Conservation (phyloP, 2,329 filamentous ascomycete genomes). For the Penicillium italicum region DNA sequence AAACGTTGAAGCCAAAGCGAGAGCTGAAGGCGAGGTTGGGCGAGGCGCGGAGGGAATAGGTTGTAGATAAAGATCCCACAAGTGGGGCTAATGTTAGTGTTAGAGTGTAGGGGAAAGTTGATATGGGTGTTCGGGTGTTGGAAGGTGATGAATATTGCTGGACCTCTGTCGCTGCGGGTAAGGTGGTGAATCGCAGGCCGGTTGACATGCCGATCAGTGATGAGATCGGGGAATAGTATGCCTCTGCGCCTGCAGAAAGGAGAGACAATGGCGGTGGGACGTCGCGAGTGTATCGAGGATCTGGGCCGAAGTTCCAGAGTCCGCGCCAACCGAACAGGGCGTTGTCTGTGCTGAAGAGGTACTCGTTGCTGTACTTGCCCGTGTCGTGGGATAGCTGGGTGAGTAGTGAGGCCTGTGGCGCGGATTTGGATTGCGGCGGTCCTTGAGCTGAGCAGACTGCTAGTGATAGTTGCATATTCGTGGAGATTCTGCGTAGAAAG, state of each 20-base stretch:
- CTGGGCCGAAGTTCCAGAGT: conserved; percentile 88
- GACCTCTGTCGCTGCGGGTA: conserved; percentile 54
- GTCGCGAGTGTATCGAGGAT: conserved; percentile 39
- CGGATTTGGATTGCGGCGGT: conserved; percentile 41
- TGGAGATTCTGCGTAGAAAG: conserved; percentile 72
- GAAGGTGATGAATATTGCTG: conserved; percentile 21
- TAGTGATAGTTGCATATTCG: conserved; percentile 74
- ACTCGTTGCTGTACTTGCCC: conserved; percentile 84
- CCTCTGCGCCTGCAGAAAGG: conserved; percentile 85
- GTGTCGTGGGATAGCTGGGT: conserved; percentile 63
- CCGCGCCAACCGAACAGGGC: conserved; percentile 82
- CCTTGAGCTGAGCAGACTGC: conserved; percentile 50
- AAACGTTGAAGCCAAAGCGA: conserved; percentile 94
- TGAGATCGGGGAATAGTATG: conserved; percentile 93
- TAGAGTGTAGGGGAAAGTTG: conserved; percentile 86
- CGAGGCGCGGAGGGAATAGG: conserved; percentile 85
- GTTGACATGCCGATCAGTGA: conserved; percentile 90
- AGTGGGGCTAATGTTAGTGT: conserved; percentile 90
- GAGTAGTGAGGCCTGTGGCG: conserved; percentile 45
- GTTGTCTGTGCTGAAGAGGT: conserved; percentile 87
- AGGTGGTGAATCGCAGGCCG: conserved; percentile 82
- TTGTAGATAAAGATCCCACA: conserved; percentile 88
- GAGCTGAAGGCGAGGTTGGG: conserved; percentile 80
- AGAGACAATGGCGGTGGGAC: conserved; percentile 66
- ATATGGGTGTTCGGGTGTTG: conserved; percentile 40